Evolutionary conservation across 805 yeast species (phyloP), one percentile per base, ranked within the genome.

Genomic region (Schwanniomyces sp.): DNA sequence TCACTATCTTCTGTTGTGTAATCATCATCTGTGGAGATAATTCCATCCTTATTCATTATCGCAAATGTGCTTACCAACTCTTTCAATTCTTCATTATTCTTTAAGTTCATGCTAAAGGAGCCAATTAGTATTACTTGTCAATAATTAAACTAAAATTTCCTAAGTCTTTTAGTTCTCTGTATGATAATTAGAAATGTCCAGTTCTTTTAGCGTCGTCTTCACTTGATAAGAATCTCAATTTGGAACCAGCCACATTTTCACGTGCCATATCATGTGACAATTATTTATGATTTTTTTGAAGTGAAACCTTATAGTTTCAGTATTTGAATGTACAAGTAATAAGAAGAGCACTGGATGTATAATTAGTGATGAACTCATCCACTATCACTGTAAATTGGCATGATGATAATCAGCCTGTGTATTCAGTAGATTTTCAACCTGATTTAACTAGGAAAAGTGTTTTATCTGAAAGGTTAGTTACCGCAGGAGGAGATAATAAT

Each of bases 401-500:
- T 57, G 85, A 87, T 49, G 86, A 83, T 48, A 83, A 81, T 37
- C 83, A 82, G 56, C 92, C 95, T 0, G 84, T 88, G 2, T 88
- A 87, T 58, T 76, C 85, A 16, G 76, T 84, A 2, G 79, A 80
- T 49, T 81, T 84, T 61, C 91, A 86, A 59, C 84, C 84, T 1
- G 40, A 10, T 11, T 12, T 6, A 12, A 34, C 26, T 12, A 34
- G 37, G 7, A 34, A 50, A 9, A 55, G 59, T 21, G 40, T 45
- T 9, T 27, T 54, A 18, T 60, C 77, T 0, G 56, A 60, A 18
- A 76, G 95, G 43, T 68, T 92, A 30, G 92, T 85, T 3, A 92
- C 98, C 0, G 96, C 90, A 0, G 98, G 98, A 21, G 97, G 97
- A 37, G 99, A 94, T 65, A 88, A 86, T 62, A 88, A 88, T 56